Evolutionary conservation across 495 filamentous ascomycete species (phyloP).

Genomic region (Amniculicola lignicola): DNA sequence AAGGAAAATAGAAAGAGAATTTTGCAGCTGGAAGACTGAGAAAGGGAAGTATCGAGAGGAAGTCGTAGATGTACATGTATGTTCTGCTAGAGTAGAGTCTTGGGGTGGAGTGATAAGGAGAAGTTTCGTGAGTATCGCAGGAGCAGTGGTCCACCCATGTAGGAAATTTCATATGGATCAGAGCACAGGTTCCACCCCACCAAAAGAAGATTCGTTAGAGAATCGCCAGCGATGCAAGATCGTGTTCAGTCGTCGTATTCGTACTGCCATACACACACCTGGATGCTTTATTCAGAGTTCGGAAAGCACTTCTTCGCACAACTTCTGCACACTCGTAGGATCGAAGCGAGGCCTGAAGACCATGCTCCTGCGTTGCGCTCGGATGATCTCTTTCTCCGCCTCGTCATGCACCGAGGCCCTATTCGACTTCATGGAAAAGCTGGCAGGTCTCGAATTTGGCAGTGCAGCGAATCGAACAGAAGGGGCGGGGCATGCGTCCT

Average conservation of each 20-base stretch:
- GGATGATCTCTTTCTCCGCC: conserved; percentile 1
- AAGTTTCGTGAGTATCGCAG: background rate
- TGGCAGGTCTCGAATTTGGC: background rate
- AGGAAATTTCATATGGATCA: no score
- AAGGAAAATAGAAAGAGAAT: no score
- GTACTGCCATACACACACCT: background rate
- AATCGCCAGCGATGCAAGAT: conserved; percentile 13
- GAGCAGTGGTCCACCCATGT: background rate
- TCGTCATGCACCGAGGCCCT: conserved; percentile 13
- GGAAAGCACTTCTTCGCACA: conserved; percentile 24
- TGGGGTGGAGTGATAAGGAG: background rate
- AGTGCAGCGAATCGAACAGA: conserved; percentile 9
- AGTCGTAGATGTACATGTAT: background rate
- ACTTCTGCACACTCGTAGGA: conserved; percentile 8
- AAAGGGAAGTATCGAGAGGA: background rate
- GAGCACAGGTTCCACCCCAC: no score
- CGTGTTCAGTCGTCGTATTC: background rate
- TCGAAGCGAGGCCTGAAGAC: conserved; percentile 22
- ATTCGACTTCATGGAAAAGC: no score
- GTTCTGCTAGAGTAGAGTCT: background rate
- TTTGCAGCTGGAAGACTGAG: no score
- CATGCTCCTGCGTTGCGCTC: conserved; percentile 7
- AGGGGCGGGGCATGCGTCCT: background rate
- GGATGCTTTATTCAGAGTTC: conserved; percentile 16
- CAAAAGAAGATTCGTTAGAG: background rate